Conservation (phyloP, 192 early-diverging fungal genomes). For the Backusella morwellensis region DNA sequence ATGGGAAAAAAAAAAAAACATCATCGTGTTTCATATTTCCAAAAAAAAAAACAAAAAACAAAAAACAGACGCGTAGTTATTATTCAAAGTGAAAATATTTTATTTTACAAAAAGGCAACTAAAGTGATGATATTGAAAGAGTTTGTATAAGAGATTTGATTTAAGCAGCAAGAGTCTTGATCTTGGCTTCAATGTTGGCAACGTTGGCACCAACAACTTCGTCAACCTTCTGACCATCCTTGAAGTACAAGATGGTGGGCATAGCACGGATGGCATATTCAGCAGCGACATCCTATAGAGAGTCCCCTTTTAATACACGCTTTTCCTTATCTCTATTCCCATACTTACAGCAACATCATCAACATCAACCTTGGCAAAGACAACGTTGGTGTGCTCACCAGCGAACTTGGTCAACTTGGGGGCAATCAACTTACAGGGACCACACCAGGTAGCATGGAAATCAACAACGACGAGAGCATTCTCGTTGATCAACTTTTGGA, state of each 20-base stretch:
- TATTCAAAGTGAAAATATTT: neutral
- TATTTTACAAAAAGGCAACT: neutral
- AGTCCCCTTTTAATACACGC: neutral
- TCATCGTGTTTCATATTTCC: neutral
- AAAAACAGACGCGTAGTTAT: neutral
- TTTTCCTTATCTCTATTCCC: neutral
- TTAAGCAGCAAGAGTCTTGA: neutral
- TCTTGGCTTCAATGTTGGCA: slow-evolving; percentile 14
- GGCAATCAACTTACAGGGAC: slow-evolving; percentile 77
- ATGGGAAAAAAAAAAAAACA: too few relatives aligned
- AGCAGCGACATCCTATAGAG: slow-evolving; percentile 41
- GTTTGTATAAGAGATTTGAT: neutral
- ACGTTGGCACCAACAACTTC: slow-evolving; percentile 43
- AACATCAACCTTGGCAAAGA: slow-evolving; percentile 85
- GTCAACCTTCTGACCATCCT: slow-evolving; percentile 47
- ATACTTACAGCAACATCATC: slow-evolving; percentile 57
- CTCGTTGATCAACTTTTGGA: slow-evolving; percentile 16
- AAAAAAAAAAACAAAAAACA: neutral
- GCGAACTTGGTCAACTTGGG: slow-evolving; percentile 64
- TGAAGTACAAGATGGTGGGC: slow-evolving; percentile 61
- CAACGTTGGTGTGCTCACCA: slow-evolving; percentile 45
- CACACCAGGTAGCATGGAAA: slow-evolving; percentile 85
- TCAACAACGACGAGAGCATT: slow-evolving; percentile 59
- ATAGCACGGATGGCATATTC: slow-evolving; percentile 43
- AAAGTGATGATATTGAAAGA: neutral